Evolutionary conservation across 2,329 filamentous ascomycete genomes (phyloP).

Genomic region (Apiospora hydei): DNA sequence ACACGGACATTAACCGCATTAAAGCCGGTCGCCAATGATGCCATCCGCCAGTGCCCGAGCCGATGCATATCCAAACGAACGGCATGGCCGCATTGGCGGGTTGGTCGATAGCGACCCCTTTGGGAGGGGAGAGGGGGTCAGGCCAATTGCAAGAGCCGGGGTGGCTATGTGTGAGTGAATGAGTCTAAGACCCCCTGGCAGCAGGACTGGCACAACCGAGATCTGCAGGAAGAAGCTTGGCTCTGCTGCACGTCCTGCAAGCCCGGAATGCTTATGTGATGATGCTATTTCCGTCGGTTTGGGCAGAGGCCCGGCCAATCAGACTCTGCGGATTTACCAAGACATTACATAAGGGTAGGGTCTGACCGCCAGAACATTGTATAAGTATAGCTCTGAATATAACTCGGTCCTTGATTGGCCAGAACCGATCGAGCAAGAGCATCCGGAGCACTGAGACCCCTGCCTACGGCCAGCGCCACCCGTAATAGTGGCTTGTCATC

Average conservation of each 20-base stretch:
- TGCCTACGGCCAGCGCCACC: not conserved
- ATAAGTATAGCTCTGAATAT: slow-evolving; percentile 12
- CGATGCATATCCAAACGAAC: not conserved
- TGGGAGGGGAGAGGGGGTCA: not conserved
- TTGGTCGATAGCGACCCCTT: not conserved
- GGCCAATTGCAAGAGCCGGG: not conserved
- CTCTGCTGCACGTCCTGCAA: not conserved
- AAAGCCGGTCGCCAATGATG: not conserved
- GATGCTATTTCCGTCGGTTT: slow-evolving; percentile 7
- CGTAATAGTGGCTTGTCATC: slow-evolving; percentile 6
- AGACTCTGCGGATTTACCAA: not conserved
- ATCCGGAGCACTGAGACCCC: not conserved
- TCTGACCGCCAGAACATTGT: slow-evolving; percentile 21
- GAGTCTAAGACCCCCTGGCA: not conserved
- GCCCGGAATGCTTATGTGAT: slow-evolving; percentile 2
- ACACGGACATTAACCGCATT: not conserved
- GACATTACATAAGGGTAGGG: slow-evolving; percentile 17
- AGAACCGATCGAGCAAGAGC: not conserved
- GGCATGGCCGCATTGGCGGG: not conserved
- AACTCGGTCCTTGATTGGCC: not conserved
- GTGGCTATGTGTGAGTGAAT: not conserved
- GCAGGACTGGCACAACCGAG: not conserved
- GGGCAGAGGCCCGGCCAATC: not conserved
- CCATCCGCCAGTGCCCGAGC: not conserved
- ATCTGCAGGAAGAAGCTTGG: slow-evolving; percentile 21